Evolutionary conservation across 768 basidiomycete species (phyloP).

Genomic region (Rhodocollybia butyracea): DNA sequence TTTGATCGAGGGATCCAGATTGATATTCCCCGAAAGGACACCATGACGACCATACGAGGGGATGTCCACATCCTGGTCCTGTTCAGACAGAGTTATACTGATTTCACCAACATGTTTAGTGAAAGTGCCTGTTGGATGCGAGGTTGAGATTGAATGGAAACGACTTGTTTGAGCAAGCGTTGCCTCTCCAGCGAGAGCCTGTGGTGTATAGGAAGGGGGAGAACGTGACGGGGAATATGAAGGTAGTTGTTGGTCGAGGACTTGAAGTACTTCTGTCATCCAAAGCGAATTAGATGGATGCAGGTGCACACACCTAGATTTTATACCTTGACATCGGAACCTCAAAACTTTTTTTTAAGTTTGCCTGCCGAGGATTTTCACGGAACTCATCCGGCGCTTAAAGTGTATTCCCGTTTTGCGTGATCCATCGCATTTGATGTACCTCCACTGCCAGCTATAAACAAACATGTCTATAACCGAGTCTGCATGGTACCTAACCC

Average conservation of each 20-base stretch:
- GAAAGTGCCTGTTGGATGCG: conserved; percentile 4
- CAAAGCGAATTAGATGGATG: too few species aligned
- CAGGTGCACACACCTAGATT: neutral
- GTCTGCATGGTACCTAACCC: too few species aligned
- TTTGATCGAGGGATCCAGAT: neutral
- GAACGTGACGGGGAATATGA: neutral
- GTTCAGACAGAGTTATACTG: neutral
- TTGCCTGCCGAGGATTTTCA: neutral
- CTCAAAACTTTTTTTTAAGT: neutral
- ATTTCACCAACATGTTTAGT: conserved; percentile 1
- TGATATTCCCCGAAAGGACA: neutral
- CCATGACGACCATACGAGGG: conserved; percentile 4
- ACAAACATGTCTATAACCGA: too few species aligned
- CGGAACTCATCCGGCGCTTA: conserved; percentile 7
- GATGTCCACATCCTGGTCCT: conserved; percentile 1
- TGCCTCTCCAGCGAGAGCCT: neutral
- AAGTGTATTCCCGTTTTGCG: neutral
- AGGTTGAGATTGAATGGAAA: neutral
- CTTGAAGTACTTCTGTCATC: neutral
- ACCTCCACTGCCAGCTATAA: too few species aligned
- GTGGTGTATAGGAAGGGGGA: conserved; percentile 1
- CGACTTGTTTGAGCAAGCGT: conserved; percentile 3
- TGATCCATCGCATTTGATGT: too few species aligned
- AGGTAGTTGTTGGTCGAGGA: conserved; percentile 1
- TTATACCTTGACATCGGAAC: neutral